A percentile compares a stretch with the other conserved stretches of the same genome.
These are phyloP conservation scores for Rachicladosporium sp. DNA, from an alignment of 2,329 filamentous ascomycete genomes.

Conservation along the genomic window DNA sequence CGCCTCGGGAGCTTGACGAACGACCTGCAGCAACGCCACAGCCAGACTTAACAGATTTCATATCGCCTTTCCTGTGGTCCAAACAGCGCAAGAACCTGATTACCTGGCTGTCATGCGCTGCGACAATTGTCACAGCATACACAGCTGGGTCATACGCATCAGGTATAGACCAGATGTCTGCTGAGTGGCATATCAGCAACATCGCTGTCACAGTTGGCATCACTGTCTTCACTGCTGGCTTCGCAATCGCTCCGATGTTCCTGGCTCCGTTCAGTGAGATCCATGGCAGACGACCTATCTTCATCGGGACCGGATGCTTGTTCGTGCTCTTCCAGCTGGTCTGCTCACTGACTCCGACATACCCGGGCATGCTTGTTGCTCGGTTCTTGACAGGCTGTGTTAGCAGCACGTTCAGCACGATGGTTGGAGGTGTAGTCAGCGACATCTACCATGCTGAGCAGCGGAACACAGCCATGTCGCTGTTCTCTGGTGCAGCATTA, in stretches of 20 bases:
- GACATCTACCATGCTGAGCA: conserved; percentile 71
- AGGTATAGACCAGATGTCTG: conserved; percentile 50
- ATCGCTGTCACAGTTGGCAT: conserved; percentile 59
- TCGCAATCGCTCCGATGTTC: conserved; percentile 73
- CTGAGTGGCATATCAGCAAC: conserved; percentile 51
- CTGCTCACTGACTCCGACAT: conserved; percentile 57
- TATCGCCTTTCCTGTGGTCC: conserved; percentile 63
- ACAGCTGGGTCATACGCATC: conserved; percentile 70
- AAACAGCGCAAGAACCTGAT: conserved; percentile 55
- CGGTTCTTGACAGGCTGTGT: conserved; percentile 70
- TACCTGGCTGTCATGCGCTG: conserved; percentile 60
- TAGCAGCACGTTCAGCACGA: conserved; percentile 67
- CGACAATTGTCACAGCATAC: conserved; percentile 68
- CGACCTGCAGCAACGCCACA: too few species aligned
- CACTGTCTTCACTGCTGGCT: conserved; percentile 70
- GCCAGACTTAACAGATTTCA: conserved; percentile 54
- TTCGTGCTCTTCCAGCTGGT: conserved; percentile 61
- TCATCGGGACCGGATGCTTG: conserved; percentile 60
- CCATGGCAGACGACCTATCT: conserved; percentile 74
- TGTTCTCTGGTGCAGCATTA: conserved; percentile 67
- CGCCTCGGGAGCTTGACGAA: conserved; percentile 6
- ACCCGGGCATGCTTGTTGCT: conserved; percentile 61
- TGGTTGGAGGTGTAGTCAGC: conserved; percentile 79
- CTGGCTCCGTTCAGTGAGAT: conserved; percentile 80
- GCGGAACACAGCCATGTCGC: conserved; percentile 77